These are phyloP conservation scores for Quercus parvula DNA, from an alignment of 306 rosid genomes.

Conservation along the genomic window DNA sequence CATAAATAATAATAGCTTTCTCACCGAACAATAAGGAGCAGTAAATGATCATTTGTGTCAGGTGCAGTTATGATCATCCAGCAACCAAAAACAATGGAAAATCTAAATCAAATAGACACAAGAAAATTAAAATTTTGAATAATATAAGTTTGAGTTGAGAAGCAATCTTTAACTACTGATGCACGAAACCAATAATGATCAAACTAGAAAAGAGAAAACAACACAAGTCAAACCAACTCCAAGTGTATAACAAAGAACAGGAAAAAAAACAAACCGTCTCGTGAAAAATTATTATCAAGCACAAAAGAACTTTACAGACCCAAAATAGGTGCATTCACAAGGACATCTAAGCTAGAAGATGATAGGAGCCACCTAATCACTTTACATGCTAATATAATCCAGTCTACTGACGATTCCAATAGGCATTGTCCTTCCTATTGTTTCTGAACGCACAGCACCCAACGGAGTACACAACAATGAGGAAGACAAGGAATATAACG, in stretches of 20 bases:
- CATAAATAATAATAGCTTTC: too few species aligned
- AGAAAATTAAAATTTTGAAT: too few species aligned
- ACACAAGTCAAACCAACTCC: neutral
- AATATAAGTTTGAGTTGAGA: neutral
- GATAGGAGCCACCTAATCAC: constrained; percentile 16
- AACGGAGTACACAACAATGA: constrained; percentile 59
- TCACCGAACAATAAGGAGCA: neutral
- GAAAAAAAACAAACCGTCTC: neutral
- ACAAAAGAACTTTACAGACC: neutral
- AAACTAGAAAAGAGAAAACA: neutral
- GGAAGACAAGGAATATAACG: constrained; percentile 53
- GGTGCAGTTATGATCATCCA: too few species aligned
- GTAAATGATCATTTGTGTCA: neutral
- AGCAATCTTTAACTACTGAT: neutral
- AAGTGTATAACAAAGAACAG: neutral
- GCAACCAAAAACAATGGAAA: too few species aligned
- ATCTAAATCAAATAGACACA: too few species aligned
- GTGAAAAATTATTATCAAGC: neutral
- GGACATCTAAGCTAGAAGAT: constrained; percentile 4
- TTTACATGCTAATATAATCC: constrained; percentile 25
- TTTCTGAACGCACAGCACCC: constrained; percentile 92
- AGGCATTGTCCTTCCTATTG: constrained; percentile 42
- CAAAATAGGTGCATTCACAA: constrained; percentile 11
- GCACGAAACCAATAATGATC: neutral
- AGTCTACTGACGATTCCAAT: constrained; percentile 29